Base-by-base conservation (phyloP, 345 rosid genomes). In the Sonneratia alba region DNA sequence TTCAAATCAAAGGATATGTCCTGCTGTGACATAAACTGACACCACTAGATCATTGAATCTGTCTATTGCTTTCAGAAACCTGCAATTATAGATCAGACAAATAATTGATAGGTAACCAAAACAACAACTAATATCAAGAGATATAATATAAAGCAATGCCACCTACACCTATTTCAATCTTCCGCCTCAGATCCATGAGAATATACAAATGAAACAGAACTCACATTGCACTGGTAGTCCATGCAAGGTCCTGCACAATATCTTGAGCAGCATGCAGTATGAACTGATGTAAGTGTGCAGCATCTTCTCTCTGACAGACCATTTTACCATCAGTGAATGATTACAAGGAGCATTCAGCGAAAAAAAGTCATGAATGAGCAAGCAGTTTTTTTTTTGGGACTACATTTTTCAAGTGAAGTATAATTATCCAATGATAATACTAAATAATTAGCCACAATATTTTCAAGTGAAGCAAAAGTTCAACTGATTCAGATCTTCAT, bases 221-320 rank as follows among this genome's bases (percentile, higher is more conserved):
- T 85, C 70, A 92, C 99, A 92, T 96, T 27, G 98, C 98, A 79
- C 97, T 90, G 47, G 98, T 96, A 47, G 96, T 89, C 99, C 98
- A 92, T 51, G 99, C 96, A 32, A 90, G 76, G 79, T 96, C 99
- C 82, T 96, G 98, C 74, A 91, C 99, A 67, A 96, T 84, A 83
- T 96, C 97, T 76, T 92, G 77, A 13, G 99, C 97, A 7, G 98
- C 98, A 67, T 96, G 99, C 71, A 96, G 82, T 56, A 96, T 78
- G 77, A 96, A 96, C 56, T 96, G 99, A 76, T 90, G 97, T 83
- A 92, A 73, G 80, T 96, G 97, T 34, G 98, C 90, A 73, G 98
- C 96, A 82, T 96, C 99, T 88, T 96, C 98, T 86, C 97, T 92
- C 99, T 96, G 81, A 56, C 76, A 78, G 3, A n/a, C 45, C 24